A percentile compares a stretch with the other conserved stretches of the same genome.
Conservation (phyloP, 176 grass and related monocot genomes). For the Rhipidocladum racemiflorum region DNA sequence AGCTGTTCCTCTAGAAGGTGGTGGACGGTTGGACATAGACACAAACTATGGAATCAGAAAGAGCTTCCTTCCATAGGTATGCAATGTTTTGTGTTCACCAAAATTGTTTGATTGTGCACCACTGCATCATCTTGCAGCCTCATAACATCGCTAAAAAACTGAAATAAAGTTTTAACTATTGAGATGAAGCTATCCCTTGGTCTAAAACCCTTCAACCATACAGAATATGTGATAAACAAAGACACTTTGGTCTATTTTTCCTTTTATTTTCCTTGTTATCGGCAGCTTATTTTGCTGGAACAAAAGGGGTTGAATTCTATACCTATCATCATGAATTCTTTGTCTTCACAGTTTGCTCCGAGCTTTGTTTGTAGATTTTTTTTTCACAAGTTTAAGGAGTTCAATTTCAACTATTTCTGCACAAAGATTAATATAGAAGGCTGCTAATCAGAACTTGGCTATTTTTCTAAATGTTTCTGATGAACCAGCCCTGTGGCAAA, state of each 20-base stretch:
- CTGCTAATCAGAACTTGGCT: background rate
- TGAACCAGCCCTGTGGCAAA: background rate
- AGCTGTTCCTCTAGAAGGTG: slow-evolving; percentile 64
- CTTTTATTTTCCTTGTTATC: background rate
- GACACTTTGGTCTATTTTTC: background rate
- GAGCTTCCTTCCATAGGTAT: slow-evolving; percentile 85
- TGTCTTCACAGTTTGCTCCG: background rate
- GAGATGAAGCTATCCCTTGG: background rate
- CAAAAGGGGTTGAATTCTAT: background rate
- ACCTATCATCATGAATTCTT: background rate
- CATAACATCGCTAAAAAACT: background rate
- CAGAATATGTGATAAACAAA: background rate
- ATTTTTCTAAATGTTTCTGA: background rate
- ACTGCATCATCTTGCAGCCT: background rate
- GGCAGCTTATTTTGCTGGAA: background rate
- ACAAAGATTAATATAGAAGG: background rate
- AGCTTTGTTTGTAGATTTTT: background rate
- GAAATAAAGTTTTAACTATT: background rate
- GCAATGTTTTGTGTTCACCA: background rate
- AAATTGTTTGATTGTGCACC: background rate
- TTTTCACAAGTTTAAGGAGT: background rate
- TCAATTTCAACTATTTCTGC: background rate
- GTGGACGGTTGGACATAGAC: slow-evolving; percentile 66
- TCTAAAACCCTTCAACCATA: background rate
- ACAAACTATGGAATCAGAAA: slow-evolving; percentile 57